phyloP scores from a whole-genome alignment of 208 protist genomes.

The Leishmania mexicana region DNA sequence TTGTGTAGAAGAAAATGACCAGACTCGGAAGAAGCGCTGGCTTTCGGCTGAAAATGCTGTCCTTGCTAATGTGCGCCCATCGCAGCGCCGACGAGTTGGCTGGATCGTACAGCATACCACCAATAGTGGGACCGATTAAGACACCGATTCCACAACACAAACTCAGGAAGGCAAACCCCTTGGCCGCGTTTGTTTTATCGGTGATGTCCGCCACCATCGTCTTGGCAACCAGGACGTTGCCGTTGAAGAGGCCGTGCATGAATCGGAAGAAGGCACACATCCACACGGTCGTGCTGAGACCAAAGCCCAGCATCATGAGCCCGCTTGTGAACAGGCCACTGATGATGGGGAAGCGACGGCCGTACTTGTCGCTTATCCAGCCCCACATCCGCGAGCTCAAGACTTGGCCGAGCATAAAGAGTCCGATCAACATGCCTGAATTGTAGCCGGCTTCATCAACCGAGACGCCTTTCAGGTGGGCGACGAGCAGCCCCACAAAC shows the following conservation, averaged over 20 bases:
- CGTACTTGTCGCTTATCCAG: slow-evolving; percentile 64
- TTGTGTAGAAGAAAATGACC: slow-evolving; percentile 59
- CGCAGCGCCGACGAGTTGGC: slow-evolving; percentile 29
- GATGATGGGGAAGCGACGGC: slow-evolving; percentile 52
- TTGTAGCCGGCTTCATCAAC: slow-evolving; percentile 59
- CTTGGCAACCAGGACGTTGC: slow-evolving; percentile 77
- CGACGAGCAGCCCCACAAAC: slow-evolving; percentile 64
- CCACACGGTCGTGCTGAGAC: slow-evolving; percentile 55
- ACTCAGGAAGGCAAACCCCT: slow-evolving; percentile 96
- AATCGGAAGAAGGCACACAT: slow-evolving; percentile 60
- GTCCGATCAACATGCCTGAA: slow-evolving; percentile 50
- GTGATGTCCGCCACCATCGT: slow-evolving; percentile 81
- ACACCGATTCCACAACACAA: slow-evolving; percentile 74
- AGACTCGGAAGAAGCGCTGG: slow-evolving; percentile 61
- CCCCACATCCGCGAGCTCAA: slow-evolving; percentile 58
- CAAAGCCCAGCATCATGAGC: slow-evolving; percentile 68
- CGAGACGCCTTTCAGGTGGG: slow-evolving; percentile 38
- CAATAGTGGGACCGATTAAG: slow-evolving; percentile 59
- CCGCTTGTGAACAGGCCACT: slow-evolving; percentile 61
- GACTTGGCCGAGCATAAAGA: slow-evolving; percentile 73
- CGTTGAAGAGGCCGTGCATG: slow-evolving; percentile 74
- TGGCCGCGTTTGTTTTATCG: slow-evolving; percentile 63
- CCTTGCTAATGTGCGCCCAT: slow-evolving; percentile 42
- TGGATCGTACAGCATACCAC: slow-evolving; percentile 71
- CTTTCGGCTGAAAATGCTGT: slow-evolving; percentile 43